Evolutionary conservation across 1,284 basidiomycete species (phyloP).

Genomic region (Chiua sp.): DNA sequence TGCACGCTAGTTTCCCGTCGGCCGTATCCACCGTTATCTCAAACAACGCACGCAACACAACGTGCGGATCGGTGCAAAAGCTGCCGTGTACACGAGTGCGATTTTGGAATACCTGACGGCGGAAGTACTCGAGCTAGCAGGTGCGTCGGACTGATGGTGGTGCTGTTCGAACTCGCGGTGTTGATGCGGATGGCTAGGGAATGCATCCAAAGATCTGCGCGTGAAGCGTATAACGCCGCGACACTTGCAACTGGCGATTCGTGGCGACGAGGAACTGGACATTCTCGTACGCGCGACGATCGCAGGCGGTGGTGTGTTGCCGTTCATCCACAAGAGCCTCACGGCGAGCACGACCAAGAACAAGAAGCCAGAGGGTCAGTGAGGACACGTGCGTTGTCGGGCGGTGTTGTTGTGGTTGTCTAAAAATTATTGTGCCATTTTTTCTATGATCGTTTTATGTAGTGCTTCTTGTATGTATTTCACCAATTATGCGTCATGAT

Average conservation of each 20-base stretch:
- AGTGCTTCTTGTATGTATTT: conserved; percentile 19
- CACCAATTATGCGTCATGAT: not conserved
- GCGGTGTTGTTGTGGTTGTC: not conserved
- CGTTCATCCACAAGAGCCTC: conserved; percentile 94
- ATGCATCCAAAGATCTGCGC: conserved; percentile 95
- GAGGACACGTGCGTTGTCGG: conserved; percentile 10
- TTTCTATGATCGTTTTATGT: conserved; percentile 16
- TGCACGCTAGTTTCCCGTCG: conserved; percentile 80
- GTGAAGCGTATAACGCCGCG: conserved; percentile 98
- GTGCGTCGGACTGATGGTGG: conserved; percentile 46
- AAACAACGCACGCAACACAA: conserved; percentile 94
- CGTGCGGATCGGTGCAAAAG: conserved; percentile 91
- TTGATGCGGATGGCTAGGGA: conserved; percentile 64
- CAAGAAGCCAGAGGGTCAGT: conserved; percentile 39
- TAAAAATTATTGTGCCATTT: conserved; percentile 26
- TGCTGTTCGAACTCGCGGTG: not conserved
- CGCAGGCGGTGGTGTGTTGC: conserved; percentile 90
- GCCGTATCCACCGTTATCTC: conserved; percentile 94
- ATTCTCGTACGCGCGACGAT: conserved; percentile 74
- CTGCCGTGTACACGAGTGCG: conserved; percentile 91
- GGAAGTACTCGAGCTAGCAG: conserved; percentile 89
- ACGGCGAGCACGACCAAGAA: conserved; percentile 44
- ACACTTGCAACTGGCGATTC: conserved; percentile 92
- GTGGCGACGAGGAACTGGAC: conserved; percentile 94
- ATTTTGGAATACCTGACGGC: conserved; percentile 92